phyloP scores from a whole-genome alignment of 768 basidiomycete genomes.

The Filobasidium wieringae region DNA sequence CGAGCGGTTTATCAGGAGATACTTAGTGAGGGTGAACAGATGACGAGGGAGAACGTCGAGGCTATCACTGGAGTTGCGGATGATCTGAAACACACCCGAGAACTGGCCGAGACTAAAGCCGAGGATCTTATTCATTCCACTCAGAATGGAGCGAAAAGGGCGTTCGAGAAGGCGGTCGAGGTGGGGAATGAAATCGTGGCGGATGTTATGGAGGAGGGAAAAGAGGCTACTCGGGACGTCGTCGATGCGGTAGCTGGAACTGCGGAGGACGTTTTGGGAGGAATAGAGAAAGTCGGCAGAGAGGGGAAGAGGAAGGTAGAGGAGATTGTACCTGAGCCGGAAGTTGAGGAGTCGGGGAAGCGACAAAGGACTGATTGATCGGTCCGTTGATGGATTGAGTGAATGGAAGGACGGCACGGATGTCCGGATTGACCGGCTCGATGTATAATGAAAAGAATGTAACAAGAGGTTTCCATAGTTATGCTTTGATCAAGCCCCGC shows the following conservation, averaged over 20 bases:
- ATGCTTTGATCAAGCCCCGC: too few relatives aligned
- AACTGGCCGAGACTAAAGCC: not conserved
- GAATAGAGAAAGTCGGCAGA: slow-evolving; percentile 2
- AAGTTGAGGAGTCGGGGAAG: slow-evolving; percentile 4
- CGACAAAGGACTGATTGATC: slow-evolving; percentile 8
- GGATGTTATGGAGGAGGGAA: slow-evolving; percentile 13
- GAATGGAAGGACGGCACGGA: too few relatives aligned
- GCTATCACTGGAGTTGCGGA: slow-evolving; percentile 1
- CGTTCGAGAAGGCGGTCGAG: not conserved
- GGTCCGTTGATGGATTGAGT: not conserved
- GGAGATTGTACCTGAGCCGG: slow-evolving; percentile 9
- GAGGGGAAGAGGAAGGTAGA: slow-evolving; percentile 14
- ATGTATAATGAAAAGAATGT: too few relatives aligned
- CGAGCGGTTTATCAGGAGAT: not conserved
- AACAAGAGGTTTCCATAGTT: too few relatives aligned
- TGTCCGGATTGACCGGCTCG: too few relatives aligned
- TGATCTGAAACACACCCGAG: not conserved
- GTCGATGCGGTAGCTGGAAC: slow-evolving; percentile 10
- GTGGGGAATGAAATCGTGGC: not conserved
- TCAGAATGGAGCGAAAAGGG: not conserved
- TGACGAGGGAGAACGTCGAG: slow-evolving; percentile 6
- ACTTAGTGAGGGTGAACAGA: slow-evolving; percentile 6
- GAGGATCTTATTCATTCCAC: slow-evolving; percentile 1
- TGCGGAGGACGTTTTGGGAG: slow-evolving; percentile 7
- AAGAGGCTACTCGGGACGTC: slow-evolving; percentile 8